phyloP scores from a whole-genome alignment of 371 early-diverging fungal species.

The Cokeromyces recurvatus region DNA sequence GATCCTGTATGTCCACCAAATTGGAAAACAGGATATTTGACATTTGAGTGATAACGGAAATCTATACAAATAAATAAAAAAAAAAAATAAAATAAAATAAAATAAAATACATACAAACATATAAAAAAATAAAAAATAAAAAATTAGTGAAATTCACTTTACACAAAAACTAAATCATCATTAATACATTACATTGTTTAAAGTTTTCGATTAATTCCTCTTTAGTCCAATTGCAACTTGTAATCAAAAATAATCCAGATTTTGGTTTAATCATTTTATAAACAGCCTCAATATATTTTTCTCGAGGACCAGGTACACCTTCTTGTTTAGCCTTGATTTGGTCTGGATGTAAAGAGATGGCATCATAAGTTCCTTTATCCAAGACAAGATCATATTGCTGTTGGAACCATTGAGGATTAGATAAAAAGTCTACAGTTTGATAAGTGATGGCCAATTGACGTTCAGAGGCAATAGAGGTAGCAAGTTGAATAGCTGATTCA shows the following conservation, averaged over 20 bases:
- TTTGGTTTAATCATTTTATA: conserved; percentile 30
- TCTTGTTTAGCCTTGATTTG: conserved; percentile 34
- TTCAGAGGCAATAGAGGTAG: conserved; percentile 49
- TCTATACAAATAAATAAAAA: too few relatives aligned
- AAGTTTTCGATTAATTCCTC: conserved; percentile 73
- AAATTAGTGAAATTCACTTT: too few relatives aligned
- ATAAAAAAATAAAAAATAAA: neutral
- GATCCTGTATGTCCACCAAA: conserved; percentile 89
- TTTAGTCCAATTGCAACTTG: conserved; percentile 92
- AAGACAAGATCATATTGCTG: conserved; percentile 60
- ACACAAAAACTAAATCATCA: too few relatives aligned
- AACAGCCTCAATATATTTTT: conserved; percentile 29
- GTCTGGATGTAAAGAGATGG: conserved; percentile 73
- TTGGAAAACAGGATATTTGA: conserved; percentile 77
- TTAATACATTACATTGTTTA: conserved; percentile 42
- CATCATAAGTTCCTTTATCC: conserved; percentile 94
- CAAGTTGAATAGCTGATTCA: conserved; percentile 65
- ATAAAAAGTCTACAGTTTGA: conserved; percentile 62
- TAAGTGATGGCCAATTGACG: conserved; percentile 44
- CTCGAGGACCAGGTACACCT: conserved; percentile 31
- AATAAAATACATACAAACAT: too few relatives aligned
- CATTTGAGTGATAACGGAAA: conserved; percentile 62
- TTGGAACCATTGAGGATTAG: conserved; percentile 38
- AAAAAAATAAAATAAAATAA: neutral
- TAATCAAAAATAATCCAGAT: conserved; percentile 73